A percentile compares a stretch with the other conserved stretches of the same genome.
Conservation (phyloP, 2,329 filamentous ascomycete genomes). For the Albophoma yamanashiensis region DNA sequence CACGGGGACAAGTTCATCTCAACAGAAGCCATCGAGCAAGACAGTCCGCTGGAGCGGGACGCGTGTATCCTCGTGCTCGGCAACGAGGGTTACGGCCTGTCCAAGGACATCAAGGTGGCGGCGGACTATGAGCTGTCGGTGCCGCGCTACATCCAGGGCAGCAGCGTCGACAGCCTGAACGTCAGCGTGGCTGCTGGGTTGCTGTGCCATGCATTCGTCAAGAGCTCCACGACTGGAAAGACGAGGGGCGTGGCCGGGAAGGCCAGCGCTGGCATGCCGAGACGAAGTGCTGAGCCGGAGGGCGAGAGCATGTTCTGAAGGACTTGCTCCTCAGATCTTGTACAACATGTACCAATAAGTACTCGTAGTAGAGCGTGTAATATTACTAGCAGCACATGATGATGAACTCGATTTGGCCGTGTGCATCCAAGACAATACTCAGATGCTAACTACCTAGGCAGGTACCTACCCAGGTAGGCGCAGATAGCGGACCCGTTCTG, state of each 20-base stretch:
- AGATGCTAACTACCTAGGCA: not conserved
- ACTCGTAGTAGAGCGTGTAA: not conserved
- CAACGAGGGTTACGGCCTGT: constrained; percentile 67
- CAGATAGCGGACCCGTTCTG: not conserved
- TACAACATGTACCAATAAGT: not conserved
- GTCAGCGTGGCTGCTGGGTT: constrained; percentile 81
- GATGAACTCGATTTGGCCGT: not conserved
- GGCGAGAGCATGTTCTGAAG: not conserved
- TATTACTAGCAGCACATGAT: too few species aligned
- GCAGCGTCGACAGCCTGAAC: constrained; percentile 78
- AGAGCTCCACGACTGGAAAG: constrained; percentile 10
- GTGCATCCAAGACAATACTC: not conserved
- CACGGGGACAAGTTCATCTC: constrained; percentile 35
- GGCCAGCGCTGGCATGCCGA: not conserved
- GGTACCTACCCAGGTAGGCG: too few species aligned
- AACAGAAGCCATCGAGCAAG: constrained; percentile 34
- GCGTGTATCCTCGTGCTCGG: constrained; percentile 77
- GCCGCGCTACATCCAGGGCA: constrained; percentile 38
- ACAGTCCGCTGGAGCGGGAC: constrained; percentile 42
- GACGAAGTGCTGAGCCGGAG: not conserved
- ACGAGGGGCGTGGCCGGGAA: constrained; percentile 3
- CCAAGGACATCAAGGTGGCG: constrained; percentile 49
- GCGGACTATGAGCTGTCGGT: constrained; percentile 61
- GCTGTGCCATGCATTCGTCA: constrained; percentile 59
- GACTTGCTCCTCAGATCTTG: not conserved